Conservation (phyloP, 2,329 filamentous ascomycete species). For the Aspergillus novoparasiticus region DNA sequence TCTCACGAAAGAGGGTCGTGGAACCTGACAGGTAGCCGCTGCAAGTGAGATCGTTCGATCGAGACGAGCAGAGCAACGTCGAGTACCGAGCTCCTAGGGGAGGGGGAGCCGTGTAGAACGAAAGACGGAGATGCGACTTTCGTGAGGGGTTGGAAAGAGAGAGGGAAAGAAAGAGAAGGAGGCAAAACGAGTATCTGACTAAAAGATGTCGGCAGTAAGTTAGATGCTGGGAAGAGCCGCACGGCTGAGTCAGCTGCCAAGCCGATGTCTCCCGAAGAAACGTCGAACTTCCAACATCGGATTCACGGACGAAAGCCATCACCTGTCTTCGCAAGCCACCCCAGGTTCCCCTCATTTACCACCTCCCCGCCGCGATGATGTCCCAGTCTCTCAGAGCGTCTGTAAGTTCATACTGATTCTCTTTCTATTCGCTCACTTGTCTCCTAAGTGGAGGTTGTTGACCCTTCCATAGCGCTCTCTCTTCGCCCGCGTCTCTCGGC, state of each 20-base stretch:
- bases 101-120: slow-evolving; percentile 29
- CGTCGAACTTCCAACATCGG: slow-evolving; percentile 27
- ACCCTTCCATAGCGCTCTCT: slow-evolving; percentile 57
- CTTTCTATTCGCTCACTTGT: background rate
- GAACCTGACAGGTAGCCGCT: slow-evolving; percentile 31
- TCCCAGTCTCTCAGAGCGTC: slow-evolving; percentile 64
- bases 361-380: slow-evolving; percentile 53
- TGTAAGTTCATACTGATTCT: slow-evolving; percentile 45
- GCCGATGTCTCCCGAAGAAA: slow-evolving; percentile 30
- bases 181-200: background rate
- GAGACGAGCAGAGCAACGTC: slow-evolving; percentile 26
- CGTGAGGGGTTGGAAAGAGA: slow-evolving; percentile 16
- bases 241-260: slow-evolving; percentile 32
- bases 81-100: slow-evolving; percentile 30
- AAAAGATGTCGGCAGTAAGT: background rate
- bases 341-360: slow-evolving; percentile 29
- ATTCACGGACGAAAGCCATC: slow-evolving; percentile 24
- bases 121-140: slow-evolving; percentile 18
- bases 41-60: slow-evolving; percentile 23
- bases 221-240: slow-evolving; percentile 21
- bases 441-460: slow-evolving; percentile 6
- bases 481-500: slow-evolving; percentile 62
- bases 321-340: slow-evolving; percentile 23
- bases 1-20: slow-evolving; percentile 37
- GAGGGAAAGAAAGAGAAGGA: slow-evolving; percentile 17